phyloP scores from a whole-genome alignment of 495 filamentous ascomycete genomes.

The Xylona heveae region DNA sequence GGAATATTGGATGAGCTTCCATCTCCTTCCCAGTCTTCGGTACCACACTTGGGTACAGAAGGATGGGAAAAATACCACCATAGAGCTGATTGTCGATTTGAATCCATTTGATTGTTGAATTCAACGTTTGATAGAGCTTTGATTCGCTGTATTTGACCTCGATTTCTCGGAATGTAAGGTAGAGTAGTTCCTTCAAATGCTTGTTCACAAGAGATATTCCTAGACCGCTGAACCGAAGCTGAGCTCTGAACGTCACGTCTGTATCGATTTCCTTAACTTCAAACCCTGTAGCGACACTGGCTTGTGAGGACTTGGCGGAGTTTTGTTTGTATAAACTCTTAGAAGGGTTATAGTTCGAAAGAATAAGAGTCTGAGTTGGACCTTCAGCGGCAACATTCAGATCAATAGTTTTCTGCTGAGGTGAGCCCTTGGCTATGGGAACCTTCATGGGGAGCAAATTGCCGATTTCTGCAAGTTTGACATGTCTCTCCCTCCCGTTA shows the following conservation, averaged over 20 bases:
- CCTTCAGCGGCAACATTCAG: constrained; percentile 90
- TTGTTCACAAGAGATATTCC: constrained; percentile 87
- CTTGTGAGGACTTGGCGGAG: constrained; percentile 27
- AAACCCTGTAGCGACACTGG: constrained; percentile 47
- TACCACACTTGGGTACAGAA: constrained; percentile 94
- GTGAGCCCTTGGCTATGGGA: constrained; percentile 31
- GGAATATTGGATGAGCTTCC: constrained; percentile 86
- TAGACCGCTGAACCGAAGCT: constrained; percentile 71
- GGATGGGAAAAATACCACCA: constrained; percentile 92
- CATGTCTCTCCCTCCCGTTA: constrained; percentile 61
- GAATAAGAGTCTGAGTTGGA: constrained; percentile 77
- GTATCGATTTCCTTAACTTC: constrained; percentile 85
- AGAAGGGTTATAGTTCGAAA: constrained; percentile 86
- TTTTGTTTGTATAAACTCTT: constrained; percentile 91
- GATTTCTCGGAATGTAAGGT: constrained; percentile 83
- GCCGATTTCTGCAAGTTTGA: constrained; percentile 90
- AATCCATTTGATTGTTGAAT: constrained; percentile 86
- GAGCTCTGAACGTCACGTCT: constrained; percentile 68
- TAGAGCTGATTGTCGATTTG: constrained; percentile 99
- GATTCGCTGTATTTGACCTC: constrained; percentile 84
- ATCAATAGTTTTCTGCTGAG: constrained; percentile 65
- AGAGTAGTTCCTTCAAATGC: constrained; percentile 78
- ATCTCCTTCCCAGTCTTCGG: constrained; percentile 95
- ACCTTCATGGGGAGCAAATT: constrained; percentile 81
- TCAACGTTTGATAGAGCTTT: constrained; percentile 74